A percentile compares a stretch with the other conserved stretches of the same genome.
phyloP scores from a whole-genome alignment of 2,329 filamentous ascomycete genomes.

The Trichoderma arundinaceum region DNA sequence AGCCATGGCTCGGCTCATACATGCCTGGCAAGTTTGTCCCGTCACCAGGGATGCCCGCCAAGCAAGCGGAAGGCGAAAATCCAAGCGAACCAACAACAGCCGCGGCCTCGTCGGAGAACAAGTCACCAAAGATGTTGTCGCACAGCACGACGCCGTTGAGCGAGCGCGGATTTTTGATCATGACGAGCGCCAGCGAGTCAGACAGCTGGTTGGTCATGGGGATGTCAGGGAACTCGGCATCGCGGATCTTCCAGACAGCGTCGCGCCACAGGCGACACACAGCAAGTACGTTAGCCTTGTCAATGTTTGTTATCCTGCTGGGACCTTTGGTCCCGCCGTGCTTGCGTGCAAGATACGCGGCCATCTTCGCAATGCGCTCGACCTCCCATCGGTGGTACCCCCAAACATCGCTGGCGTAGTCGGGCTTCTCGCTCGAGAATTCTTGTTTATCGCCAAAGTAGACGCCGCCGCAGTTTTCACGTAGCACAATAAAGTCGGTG shows the following conservation, averaged over 20 bases:
- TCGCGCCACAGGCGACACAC: neutral
- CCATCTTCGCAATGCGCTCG: neutral
- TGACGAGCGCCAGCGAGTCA: neutral
- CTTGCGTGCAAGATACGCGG: neutral
- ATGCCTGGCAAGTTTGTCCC: too few relatives aligned
- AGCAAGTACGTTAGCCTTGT: neutral
- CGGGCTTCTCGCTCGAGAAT: neutral
- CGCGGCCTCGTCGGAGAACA: too few relatives aligned
- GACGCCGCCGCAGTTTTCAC: neutral
- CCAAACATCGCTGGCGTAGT: neutral
- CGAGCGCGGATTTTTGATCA: neutral
- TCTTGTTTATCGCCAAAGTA: neutral
- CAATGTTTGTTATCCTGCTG: neutral
- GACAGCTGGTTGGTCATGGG: neutral
- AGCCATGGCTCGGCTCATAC: too few relatives aligned
- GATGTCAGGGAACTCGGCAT: neutral
- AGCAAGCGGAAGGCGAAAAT: too few relatives aligned
- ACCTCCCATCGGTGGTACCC: neutral
- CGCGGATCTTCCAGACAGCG: neutral
- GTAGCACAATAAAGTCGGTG: neutral
- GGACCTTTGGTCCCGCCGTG: neutral
- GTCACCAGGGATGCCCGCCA: too few relatives aligned
- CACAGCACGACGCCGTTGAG: neutral
- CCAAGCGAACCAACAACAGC: too few relatives aligned
- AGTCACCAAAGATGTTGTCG: too few relatives aligned